These are phyloP conservation scores for Ceratocystis colombiana DNA, from an alignment of 2,329 filamentous ascomycete genomes.

Conservation along the genomic window DNA sequence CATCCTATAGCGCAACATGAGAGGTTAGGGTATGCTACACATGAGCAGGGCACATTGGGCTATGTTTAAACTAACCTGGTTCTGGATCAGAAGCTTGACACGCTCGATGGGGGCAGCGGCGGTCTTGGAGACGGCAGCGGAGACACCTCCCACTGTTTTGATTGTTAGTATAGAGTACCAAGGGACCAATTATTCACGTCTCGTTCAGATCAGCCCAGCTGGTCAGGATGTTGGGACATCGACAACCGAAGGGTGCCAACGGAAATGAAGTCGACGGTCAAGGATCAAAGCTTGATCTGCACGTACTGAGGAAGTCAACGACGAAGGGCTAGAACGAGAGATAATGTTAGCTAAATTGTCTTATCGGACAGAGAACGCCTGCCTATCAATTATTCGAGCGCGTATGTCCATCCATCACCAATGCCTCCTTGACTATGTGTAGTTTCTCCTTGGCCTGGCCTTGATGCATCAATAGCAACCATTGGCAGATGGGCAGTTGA, in stretches of 20 bases:
- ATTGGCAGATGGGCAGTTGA: neutral
- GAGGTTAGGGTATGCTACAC: constrained; percentile 30
- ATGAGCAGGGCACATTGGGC: neutral
- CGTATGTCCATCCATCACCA: neutral
- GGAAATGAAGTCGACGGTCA: neutral
- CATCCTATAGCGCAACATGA: constrained; percentile 58
- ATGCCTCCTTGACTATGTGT: neutral
- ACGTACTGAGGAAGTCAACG: constrained; percentile 98
- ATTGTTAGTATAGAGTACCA: constrained; percentile 27
- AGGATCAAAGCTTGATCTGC: neutral
- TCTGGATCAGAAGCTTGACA: constrained; percentile 99
- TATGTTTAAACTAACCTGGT: constrained; percentile 67
- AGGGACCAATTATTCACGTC: neutral
- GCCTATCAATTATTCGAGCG: neutral
- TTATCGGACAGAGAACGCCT: neutral
- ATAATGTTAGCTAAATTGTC: neutral
- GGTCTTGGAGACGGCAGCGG: constrained; percentile 99
- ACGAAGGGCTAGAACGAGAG: constrained; percentile 63
- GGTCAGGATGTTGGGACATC: neutral
- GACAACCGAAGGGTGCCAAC: neutral
- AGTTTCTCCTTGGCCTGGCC: neutral
- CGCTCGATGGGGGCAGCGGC: constrained; percentile 99
- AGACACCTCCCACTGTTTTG: constrained; percentile 91
- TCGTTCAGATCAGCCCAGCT: neutral
- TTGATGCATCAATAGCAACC: neutral